These are phyloP conservation scores for Cyclospora cayetanensis DNA, from an alignment of 169 alveolate species.

Conservation along the genomic window DNA sequence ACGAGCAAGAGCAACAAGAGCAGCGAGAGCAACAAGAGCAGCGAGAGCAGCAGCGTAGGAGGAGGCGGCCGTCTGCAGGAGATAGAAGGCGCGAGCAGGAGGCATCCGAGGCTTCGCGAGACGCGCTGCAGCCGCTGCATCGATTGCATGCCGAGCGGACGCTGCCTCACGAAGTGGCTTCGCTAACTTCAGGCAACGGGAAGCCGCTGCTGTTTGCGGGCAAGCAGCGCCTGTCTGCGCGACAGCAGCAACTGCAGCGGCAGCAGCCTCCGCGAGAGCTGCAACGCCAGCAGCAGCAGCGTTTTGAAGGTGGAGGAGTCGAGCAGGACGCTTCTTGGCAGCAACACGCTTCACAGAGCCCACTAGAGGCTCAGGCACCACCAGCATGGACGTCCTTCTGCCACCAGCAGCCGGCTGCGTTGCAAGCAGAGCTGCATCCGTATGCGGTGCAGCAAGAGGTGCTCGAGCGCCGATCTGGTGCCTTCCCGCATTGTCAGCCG, in stretches of 20 bases:
- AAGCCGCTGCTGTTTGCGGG: not conserved
- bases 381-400: too few relatives aligned
- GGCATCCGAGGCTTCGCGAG: not conserved
- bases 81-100: not conserved
- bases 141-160: constrained; percentile 29
- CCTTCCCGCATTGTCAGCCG: not conserved
- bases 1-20: not conserved
- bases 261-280: not conserved
- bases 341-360: too few relatives aligned
- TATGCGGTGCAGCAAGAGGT: constrained; percentile 22
- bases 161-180: not conserved
- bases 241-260: constrained; percentile 1
- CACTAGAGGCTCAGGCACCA: too few relatives aligned
- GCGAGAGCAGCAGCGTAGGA: too few relatives aligned
- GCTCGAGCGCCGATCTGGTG: not conserved
- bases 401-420: too few relatives aligned
- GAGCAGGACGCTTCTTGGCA: too few relatives aligned
- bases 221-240: constrained; percentile 15
- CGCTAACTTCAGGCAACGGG: constrained; percentile 33
- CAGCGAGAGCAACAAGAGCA: constrained; percentile 9
- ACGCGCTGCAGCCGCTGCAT: constrained; percentile 14
- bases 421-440: too few relatives aligned
- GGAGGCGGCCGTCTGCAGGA: not conserved
- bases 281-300: not conserved
- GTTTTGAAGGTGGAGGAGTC: too few relatives aligned